Percentiles rank a stretch among this genome's conserved stretches.
These are phyloP conservation scores for Cardamine occulta DNA, from an alignment of 345 rosid genomes.

Conservation along the genomic window DNA sequence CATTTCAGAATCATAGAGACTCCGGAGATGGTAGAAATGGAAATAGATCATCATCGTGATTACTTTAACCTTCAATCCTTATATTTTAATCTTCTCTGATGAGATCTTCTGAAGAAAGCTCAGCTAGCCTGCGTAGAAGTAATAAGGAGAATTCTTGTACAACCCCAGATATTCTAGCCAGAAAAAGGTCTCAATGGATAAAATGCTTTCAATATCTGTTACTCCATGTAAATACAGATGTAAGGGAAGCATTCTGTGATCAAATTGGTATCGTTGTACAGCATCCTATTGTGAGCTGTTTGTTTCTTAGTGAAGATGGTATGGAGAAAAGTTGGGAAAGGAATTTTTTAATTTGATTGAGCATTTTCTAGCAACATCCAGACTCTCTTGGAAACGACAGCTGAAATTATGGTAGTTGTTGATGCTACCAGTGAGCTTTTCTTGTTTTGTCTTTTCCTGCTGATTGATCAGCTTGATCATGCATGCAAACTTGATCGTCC, in stretches of 20 bases:
- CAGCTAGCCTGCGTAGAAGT: conserved; percentile 80
- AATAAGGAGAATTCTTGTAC: conserved; percentile 67
- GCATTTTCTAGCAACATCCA: too few relatives aligned
- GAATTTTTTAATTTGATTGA: too few relatives aligned
- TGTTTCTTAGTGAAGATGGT: too few relatives aligned
- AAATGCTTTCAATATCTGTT: conserved; percentile 67
- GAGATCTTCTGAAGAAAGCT: conserved; percentile 78
- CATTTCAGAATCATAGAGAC: conserved; percentile 46
- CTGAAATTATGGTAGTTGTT: conserved; percentile 78
- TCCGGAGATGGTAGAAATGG: conserved; percentile 43
- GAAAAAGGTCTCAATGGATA: conserved; percentile 68
- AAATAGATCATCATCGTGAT: conserved; percentile 46
- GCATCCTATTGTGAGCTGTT: conserved; percentile 47
- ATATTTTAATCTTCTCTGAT: conserved; percentile 72
- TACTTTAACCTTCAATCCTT: conserved; percentile 53
- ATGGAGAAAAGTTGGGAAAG: too few relatives aligned
- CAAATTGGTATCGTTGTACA: conserved; percentile 72
- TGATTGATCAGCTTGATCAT: conserved; percentile 94
- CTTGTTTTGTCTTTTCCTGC: conserved; percentile 66
- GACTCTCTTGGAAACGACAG: conserved; percentile 75
- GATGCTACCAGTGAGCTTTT: conserved; percentile 68
- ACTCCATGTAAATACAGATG: conserved; percentile 62
- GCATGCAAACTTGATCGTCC: conserved; percentile 64
- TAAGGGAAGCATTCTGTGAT: conserved; percentile 86
- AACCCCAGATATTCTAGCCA: conserved; percentile 52